Base-by-base conservation (phyloP, 495 filamentous ascomycete species). In the Daldinia vernicosa region DNA sequence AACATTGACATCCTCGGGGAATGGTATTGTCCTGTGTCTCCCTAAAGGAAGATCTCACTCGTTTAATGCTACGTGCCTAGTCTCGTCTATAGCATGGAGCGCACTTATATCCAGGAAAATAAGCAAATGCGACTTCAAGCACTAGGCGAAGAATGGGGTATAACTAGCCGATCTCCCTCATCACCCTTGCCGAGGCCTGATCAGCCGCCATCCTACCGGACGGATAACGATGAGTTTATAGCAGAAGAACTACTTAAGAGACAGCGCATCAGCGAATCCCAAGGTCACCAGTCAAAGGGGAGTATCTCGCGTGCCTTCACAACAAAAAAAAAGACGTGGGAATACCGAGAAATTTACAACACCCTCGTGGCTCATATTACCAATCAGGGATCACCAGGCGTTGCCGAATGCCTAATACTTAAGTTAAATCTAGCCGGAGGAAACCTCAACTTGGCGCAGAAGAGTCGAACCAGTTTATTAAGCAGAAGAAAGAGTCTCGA, bases 211-310 rank as follows among this genome's bases (percentile, higher is more conserved):
- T 78, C 66, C 35, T 74, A 74, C 63, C 75, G 79, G 45, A 80
- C 78, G 5, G 67, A 79, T 0, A 71, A 80, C 56, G 83, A 85
- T 58, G 78, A 84, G 15, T 73, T 74, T 12, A 45, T 76, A 2
- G 82, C 82, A 19, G 83, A 85, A 57, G 81, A 83, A 26, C 69
- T 84, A 8, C 74, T 85, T 50, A 81, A 81, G 71, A 77, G 78
- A 3, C 83, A 76, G 28, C 79, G 82, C 6, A 55, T 66, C 22
- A 69, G 60, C 39, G 77, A 76, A 11, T 69, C 63, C 15, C 73
- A 75, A 27, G 69, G 78, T 26, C 75, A 75, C 9, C 74, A 74
- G 11, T 75, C 75, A 11, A 80, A 82, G 58, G 78, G 76, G 19
- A 63, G 75, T 12, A 69, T 85, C 26, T 80, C 78, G 33, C 78